These are phyloP conservation scores for Vigna angularis DNA, from an alignment of 306 rosid genomes.

Conservation along the genomic window DNA sequence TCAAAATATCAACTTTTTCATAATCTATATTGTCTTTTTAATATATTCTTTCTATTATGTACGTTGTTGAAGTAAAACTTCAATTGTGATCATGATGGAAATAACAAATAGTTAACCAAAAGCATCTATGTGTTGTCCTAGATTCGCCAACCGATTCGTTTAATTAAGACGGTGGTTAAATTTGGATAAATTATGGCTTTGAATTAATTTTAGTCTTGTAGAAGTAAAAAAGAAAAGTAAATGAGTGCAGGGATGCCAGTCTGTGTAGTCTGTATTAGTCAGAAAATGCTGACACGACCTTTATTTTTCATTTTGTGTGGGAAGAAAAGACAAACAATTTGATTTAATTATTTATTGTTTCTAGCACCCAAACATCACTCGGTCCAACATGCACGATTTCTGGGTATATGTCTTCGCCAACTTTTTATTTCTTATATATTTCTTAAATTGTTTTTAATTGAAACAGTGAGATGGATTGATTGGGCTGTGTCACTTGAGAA, in stretches of 20 bases:
- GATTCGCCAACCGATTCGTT: too few relatives aligned
- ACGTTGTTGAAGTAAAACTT: too few relatives aligned
- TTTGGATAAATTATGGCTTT: too few relatives aligned
- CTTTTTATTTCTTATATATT: neutral
- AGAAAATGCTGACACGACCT: neutral
- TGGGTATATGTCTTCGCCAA: neutral
- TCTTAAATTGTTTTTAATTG: neutral
- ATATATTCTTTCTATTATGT: too few relatives aligned
- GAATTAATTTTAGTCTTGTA: too few relatives aligned
- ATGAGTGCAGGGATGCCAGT: neutral
- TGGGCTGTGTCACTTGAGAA: neutral
- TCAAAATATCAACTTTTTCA: too few relatives aligned
- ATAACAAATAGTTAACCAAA: too few relatives aligned
- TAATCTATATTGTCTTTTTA: too few relatives aligned
- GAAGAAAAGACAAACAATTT: neutral
- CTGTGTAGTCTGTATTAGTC: neutral
- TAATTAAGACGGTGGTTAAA: too few relatives aligned
- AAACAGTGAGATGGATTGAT: neutral
- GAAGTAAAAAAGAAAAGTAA: neutral
- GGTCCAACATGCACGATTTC: neutral
- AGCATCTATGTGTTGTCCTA: too few relatives aligned
- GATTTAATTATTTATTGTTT: slow-evolving; percentile 24
- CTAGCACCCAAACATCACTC: neutral
- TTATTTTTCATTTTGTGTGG: neutral
- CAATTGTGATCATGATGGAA: too few relatives aligned